Evolutionary conservation across 2,329 filamentous ascomycete genomes (phyloP), one percentile per base, ranked within the genome.

Genomic region (Penicillium sp.): DNA sequence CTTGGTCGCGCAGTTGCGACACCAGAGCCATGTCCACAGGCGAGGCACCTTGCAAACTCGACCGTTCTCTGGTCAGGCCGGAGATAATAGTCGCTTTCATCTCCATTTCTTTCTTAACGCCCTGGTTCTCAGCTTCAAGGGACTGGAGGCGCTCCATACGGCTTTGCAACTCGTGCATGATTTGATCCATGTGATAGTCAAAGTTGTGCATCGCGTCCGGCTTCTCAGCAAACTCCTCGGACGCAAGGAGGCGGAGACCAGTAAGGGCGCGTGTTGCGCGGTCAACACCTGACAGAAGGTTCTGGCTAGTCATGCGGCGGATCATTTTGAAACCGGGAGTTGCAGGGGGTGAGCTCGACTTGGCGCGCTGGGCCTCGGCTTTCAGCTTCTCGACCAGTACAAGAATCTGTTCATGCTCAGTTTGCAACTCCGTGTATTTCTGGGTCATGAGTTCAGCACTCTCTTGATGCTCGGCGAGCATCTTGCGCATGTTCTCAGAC

Each of bases 41-140:
- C 24, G 89, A 89, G 2, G 82, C 81, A 72, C 81, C 83, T 71
- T 93, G 91, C 76, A 97, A 82, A 76, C 92, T 97, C 3, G 91
- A 93, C 57, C 95, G 83, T 74, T 99, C 95, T 52, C 94, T 88
- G 4, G 94, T 96, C 61, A 99, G 81, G 7, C 94, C 94, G 31
- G 91, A 90, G 65, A 99, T 97, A 69, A 99, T 92, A 31, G 90
- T 90, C 80, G 93, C 92, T 83, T 99, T 99, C 60, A 85, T 87
- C 70, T 99, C 94, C 88, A 97, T 96, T 74, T 99, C 94, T 78
- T 92, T 96, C 79, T 90, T 94, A 22, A 92, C 85, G 4, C 85
- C 87, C 26, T 86, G 80, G 55, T 97, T 84, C 64, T 96, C 93
- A 6, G 86, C 86, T 73, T 99, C 94, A 14, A 99, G 81, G 66